phyloP scores from a whole-genome alignment of 495 filamentous ascomycete genomes.

The Penicillium manginii region DNA sequence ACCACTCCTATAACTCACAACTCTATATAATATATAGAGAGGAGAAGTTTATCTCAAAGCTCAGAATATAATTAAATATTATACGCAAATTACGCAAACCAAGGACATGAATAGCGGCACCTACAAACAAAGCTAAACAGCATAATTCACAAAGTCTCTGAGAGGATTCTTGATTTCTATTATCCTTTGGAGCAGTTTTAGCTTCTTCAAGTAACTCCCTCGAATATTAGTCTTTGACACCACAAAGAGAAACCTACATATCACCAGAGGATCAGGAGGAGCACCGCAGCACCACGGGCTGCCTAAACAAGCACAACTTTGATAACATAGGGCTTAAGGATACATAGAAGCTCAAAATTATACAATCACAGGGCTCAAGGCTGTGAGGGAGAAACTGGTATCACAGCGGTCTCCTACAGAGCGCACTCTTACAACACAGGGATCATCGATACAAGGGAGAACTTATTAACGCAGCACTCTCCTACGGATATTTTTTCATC shows the following conservation, averaged over 20 bases:
- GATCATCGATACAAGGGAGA: too few relatives aligned
- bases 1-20: too few relatives aligned
- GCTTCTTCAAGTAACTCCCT: not conserved
- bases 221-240: not conserved
- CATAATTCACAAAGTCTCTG: not conserved
- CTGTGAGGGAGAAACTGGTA: not conserved
- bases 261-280: not conserved
- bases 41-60: too few relatives aligned
- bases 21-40: too few relatives aligned
- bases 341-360: not conserved
- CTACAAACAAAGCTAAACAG: not conserved
- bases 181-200: too few relatives aligned
- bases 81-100: too few relatives aligned
- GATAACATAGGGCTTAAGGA: not conserved
- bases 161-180: not conserved
- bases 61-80: too few relatives aligned
- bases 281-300: not conserved
- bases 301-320: not conserved
- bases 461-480: too few relatives aligned
- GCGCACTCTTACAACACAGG: too few relatives aligned
- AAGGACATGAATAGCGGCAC: too few relatives aligned
- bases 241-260: not conserved
- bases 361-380: not conserved
- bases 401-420: not conserved
- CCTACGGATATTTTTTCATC: too few relatives aligned